Evolutionary conservation across 2,329 filamentous ascomycete species (phyloP), one percentile per base, ranked within the genome.

Genomic region (Alternaria sp.): DNA sequence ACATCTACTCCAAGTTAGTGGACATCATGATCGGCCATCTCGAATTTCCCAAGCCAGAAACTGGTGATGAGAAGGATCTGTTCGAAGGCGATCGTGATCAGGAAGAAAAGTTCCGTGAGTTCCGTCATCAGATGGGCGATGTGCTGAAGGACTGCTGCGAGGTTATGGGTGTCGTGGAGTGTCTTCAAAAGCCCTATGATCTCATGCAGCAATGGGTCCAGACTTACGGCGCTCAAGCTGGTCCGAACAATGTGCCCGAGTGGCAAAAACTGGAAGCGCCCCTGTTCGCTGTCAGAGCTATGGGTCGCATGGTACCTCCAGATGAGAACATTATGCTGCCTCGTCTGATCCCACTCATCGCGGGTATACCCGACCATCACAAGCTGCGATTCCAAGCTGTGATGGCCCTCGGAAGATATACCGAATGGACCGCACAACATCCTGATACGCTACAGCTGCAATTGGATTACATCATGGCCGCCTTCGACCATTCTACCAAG

Each of bases 341-440:
- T 3, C 92, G 94, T 74, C 89, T 99, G 16, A 97, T 99, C 82
- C 94, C 94, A 18, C 85, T 99, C 58, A 89, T 99, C 64, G 93
- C 97, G 11, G 92, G 96, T 75, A 97, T 99, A 62, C 95, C 95
- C 0, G 90, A 92, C 73, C 95, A 99, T 73, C 93, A 98, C 80
- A 99, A 98, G 82, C 87, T 99, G n/a, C 92, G 94, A 8, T 99
- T 99, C 80, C 94, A 97, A 64, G 94, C 94, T 6, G 97, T 98
- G 73, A 97, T 99, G 93, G 94, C 96, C 3, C 86, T 99, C 22
- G 95, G 93, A 38, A 88, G 95, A 64, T 99, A 99, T 76, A 99
- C 96, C 0, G 94, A 98, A 79, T 99, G 95, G 95, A 99, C 96
- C 0, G 89, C 95, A 5, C 89, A 93, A 49, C 95, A 99, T 74